phyloP scores from a whole-genome alignment of 768 basidiomycete genomes.

The Boletus pseudopeckii region DNA sequence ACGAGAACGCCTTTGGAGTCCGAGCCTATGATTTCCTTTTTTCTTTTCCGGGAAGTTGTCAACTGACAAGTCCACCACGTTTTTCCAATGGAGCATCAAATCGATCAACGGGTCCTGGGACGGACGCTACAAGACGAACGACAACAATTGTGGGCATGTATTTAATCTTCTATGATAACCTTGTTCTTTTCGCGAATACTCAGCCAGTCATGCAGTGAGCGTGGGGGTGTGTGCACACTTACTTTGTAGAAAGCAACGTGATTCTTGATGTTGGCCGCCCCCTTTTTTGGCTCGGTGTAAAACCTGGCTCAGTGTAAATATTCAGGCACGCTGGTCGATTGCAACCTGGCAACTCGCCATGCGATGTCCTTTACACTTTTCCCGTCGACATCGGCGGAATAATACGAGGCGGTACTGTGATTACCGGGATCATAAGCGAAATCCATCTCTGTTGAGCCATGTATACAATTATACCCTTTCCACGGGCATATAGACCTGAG shows the following conservation, averaged over 20 bases:
- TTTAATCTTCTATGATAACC: conserved; percentile 18
- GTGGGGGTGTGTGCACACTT: not conserved
- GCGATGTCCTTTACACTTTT: conserved; percentile 55
- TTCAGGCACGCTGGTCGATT: not conserved
- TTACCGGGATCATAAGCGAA: not conserved
- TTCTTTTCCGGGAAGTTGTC: not conserved
- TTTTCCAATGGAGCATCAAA: not conserved
- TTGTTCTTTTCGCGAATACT: conserved; percentile 15
- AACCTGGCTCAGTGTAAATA: conserved; percentile 44
- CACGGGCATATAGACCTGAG: conserved; percentile 56
- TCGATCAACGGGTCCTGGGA: not conserved
- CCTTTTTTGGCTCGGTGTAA: conserved; percentile 55
- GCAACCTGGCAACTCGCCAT: conserved; percentile 45
- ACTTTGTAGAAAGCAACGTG: conserved; percentile 82
- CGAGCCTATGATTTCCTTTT: not conserved
- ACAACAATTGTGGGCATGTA: not conserved
- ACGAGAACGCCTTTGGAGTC: not conserved
- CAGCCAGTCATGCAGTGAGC: not conserved
- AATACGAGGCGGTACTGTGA: conserved; percentile 61
- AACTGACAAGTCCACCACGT: not conserved
- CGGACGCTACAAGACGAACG: not conserved
- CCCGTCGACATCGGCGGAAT: conserved; percentile 51
- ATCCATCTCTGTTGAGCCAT: not conserved
- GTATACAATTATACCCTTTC: conserved; percentile 57
- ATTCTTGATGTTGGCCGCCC: conserved; percentile 59